Base-by-base conservation (phyloP, 2,329 filamentous ascomycete genomes). In the Colletotrichum lupini region DNA sequence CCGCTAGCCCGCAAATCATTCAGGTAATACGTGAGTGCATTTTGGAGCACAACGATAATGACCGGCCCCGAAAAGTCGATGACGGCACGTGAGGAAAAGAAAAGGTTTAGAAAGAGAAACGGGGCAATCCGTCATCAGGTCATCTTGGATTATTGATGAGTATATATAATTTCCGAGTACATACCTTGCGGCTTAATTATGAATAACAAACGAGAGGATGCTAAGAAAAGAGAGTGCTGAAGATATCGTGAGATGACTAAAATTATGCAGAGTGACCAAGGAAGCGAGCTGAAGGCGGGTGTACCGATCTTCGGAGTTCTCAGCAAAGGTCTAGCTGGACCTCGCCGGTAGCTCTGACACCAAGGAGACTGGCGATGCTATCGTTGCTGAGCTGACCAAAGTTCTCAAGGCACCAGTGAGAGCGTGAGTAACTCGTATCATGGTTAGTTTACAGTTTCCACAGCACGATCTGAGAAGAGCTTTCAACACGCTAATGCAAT, bases 321-420 rank as follows among this genome's bases (percentile, higher is more conserved):
- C 42, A 19, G 42, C n/a, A 8, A 49, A 22, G 42, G 42, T 5
- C 42, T 11, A n/a, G 42, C 8, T 19, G 81, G 96, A 98, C 81
- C 93, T 98, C 77, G 95, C 94, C 60, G 96, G 97, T 71, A 89
- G 83, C 67, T 87, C 92, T 12, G 90, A 87, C 75, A 98, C 96
- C 5, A 86, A 75, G 69, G 73, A 75, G 66, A 63, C 82, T 75
- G 94, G 94, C 74, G 93, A 97, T 83, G 94, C 94, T 2, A 87
- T 97, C 76, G 92, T 91, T 2, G 89, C 88, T 60, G 92, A 97
- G 86, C 85, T 98, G 72, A 87, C 90, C 82, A 91, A 90, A 82
- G 84, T 95, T 63, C 86, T 97, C 78, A 87, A 88, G 82, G 82
- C 75, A 22, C 79, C 2, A 35, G 28, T 2, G 37, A 19, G 16